phyloP scores from a whole-genome alignment of 768 basidiomycete species.

The Phlebiopsis flavidoalba region DNA sequence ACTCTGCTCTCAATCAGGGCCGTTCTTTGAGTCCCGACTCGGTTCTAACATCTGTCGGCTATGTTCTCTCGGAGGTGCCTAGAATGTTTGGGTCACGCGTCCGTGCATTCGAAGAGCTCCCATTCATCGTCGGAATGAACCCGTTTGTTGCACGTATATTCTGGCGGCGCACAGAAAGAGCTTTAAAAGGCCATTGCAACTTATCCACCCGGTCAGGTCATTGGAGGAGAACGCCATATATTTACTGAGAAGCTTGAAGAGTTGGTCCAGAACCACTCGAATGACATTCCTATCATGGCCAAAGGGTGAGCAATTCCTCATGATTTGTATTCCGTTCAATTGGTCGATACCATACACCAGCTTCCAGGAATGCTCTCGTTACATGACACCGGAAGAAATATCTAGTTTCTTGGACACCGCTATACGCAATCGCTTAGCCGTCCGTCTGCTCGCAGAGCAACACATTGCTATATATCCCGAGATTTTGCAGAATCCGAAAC shows the following conservation, averaged over 20 bases:
- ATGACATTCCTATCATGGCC: conserved; percentile 88
- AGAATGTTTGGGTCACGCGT: conserved; percentile 71
- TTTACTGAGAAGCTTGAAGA: conserved; percentile 67
- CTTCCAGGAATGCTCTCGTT: conserved; percentile 81
- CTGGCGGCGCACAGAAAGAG: conserved; percentile 65
- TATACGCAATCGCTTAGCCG: conserved; percentile 82
- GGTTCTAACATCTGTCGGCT: conserved; percentile 67
- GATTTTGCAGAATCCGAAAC: conserved; percentile 42
- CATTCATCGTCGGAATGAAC: conserved; percentile 87
- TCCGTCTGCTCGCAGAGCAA: conserved; percentile 86
- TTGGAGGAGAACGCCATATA: conserved; percentile 56
- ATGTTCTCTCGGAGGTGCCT: conserved; percentile 73
- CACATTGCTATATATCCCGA: conserved; percentile 75
- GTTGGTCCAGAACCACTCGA: conserved; percentile 71
- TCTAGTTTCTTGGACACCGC: conserved; percentile 77
- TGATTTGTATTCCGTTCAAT: not conserved
- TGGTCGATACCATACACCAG: conserved; percentile 31
- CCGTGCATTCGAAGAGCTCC: conserved; percentile 66
- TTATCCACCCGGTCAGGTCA: conserved; percentile 56
- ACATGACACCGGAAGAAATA: conserved; percentile 79
- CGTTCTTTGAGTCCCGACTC: conserved; percentile 68
- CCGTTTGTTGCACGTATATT: conserved; percentile 74
- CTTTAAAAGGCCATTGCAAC: conserved; percentile 65
- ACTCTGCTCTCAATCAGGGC: conserved; percentile 72
- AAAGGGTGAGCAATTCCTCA: conserved; percentile 54